These are phyloP conservation scores for Lepraria neglecta DNA, from an alignment of 495 filamentous ascomycete genomes.

Conservation along the genomic window DNA sequence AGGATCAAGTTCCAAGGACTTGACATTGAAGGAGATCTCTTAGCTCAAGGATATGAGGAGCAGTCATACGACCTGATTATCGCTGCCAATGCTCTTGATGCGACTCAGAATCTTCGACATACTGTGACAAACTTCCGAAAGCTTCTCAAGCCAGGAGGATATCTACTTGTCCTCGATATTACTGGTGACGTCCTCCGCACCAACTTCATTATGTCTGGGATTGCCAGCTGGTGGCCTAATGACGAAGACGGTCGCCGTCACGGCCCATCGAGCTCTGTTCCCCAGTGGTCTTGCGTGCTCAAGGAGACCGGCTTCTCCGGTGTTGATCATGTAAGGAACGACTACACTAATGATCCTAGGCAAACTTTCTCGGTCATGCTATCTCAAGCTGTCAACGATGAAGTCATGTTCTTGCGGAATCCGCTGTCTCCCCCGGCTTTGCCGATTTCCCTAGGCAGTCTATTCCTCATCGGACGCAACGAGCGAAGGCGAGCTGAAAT, in stretches of 20 bases:
- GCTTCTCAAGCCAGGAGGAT: constrained; percentile 26
- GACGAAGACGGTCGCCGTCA: constrained; percentile 7
- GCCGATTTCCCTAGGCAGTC: too few species aligned
- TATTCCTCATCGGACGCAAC: too few species aligned
- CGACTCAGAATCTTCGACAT: constrained; percentile 30
- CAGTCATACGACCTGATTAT: constrained; percentile 26
- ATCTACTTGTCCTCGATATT: constrained; percentile 20
- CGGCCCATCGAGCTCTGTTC: constrained; percentile 3
- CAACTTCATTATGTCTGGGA: constrained; percentile 14
- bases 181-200: constrained; percentile 9
- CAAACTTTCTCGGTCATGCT: constrained; percentile 12
- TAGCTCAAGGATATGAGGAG: constrained; percentile 20
- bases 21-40: constrained; percentile 18
- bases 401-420: too few species aligned
- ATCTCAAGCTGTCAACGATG: constrained; percentile 4
- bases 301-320: constrained; percentile 19
- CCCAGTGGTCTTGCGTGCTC: constrained; percentile 19
- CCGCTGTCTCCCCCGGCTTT: too few species aligned
- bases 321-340: constrained; percentile 12
- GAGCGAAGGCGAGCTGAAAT: too few species aligned
- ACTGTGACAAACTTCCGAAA: constrained; percentile 20
- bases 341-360: constrained; percentile 15
- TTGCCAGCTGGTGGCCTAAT: constrained; percentile 28
- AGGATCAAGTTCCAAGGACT: constrained; percentile 11
- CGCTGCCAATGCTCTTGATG: constrained; percentile 23